Conservation (phyloP, 2,329 filamentous ascomycete genomes). For the Penicillium frequentans region DNA sequence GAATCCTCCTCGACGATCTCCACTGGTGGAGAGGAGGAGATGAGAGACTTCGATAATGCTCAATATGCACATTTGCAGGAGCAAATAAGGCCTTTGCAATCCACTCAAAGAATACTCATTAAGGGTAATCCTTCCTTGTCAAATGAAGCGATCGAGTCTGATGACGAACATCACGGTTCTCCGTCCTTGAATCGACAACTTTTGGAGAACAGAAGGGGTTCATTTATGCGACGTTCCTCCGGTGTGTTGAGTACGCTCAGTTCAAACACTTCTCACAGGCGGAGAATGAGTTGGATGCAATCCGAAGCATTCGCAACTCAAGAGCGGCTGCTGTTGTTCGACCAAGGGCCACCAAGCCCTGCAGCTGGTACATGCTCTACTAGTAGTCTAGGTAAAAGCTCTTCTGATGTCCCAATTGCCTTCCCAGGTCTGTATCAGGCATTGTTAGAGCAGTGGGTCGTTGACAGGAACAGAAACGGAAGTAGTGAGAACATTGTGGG, state of each 20-base stretch:
- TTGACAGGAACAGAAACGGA: neutral
- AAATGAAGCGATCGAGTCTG: neutral
- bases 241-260: slow-evolving; percentile 1
- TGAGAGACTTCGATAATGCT: neutral
- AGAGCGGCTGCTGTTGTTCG: neutral
- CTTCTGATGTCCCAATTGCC: slow-evolving; percentile 16
- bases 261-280: neutral
- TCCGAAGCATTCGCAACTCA: slow-evolving; percentile 6
- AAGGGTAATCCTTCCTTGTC: neutral
- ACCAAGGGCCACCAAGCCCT: neutral
- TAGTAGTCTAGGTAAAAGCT: slow-evolving; percentile 5
- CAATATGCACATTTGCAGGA: neutral
- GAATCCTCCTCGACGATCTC: neutral
- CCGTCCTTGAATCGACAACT: neutral
- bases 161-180: neutral
- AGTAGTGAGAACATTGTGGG: neutral
- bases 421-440: slow-evolving; percentile 21
- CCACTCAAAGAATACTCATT: too few relatives aligned
- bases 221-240: slow-evolving; percentile 1
- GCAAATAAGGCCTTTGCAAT: neutral
- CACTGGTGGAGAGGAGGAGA: neutral
- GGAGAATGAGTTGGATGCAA: neutral
- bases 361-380: neutral
- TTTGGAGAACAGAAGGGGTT: neutral
- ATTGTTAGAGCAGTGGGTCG: slow-evolving; percentile 16